Conservation (phyloP, 805 yeast genomes). For the Naumovozyma dairenensis region DNA sequence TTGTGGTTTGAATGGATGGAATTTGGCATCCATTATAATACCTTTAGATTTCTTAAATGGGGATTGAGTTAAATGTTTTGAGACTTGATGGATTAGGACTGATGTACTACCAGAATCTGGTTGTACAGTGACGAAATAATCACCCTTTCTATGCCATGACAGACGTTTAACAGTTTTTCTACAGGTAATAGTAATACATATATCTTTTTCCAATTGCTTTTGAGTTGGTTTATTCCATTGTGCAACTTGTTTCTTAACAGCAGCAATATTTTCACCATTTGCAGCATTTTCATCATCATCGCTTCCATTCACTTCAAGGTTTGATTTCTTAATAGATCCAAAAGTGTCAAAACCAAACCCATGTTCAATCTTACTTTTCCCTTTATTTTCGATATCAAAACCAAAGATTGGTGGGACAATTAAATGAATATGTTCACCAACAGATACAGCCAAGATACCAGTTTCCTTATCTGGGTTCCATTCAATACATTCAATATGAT, state of each 20-base stretch:
- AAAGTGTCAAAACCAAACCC: conserved; percentile 83
- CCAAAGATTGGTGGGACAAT: conserved; percentile 89
- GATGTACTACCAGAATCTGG: conserved; percentile 85
- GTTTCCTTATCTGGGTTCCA: conserved; percentile 78
- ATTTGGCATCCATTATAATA: conserved; percentile 87
- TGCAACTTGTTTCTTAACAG: conserved; percentile 45
- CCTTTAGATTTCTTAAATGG: conserved; percentile 93
- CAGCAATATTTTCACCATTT: conserved; percentile 26
- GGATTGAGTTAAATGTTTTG: conserved; percentile 89
- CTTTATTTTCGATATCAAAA: conserved; percentile 71
- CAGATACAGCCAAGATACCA: conserved; percentile 78
- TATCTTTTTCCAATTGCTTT: conserved; percentile 53
- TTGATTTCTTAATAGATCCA: conserved; percentile 41
- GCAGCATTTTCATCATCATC: conserved; percentile 33
- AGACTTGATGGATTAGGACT: conserved; percentile 86
- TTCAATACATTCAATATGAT: conserved; percentile 67
- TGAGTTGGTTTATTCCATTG: conserved; percentile 77
- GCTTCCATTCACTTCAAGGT: conserved; percentile 31
- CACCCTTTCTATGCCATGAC: conserved; percentile 96
- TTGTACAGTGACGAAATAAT: conserved; percentile 92
- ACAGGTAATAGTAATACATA: conserved; percentile 62
- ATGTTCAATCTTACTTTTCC: conserved; percentile 68
- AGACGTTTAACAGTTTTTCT: conserved; percentile 62
- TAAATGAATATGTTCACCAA: conserved; percentile 70
- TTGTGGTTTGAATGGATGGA: conserved; percentile 94